Conservation (phyloP, 495 filamentous ascomycete genomes). For the Aspergillus nanangensis region DNA sequence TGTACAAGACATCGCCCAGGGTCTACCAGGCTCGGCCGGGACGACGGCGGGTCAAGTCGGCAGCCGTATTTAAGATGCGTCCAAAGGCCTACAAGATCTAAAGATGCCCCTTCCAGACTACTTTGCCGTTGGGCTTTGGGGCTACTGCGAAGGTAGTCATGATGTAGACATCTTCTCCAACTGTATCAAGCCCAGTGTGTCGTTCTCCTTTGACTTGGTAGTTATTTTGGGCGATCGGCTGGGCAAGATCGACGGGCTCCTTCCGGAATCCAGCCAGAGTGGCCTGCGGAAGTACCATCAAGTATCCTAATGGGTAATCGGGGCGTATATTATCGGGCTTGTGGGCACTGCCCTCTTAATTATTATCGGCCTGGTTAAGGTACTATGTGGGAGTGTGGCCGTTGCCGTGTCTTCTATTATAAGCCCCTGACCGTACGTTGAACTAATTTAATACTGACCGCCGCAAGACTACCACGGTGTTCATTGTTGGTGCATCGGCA, state of each 20-base stretch:
- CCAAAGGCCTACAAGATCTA: not conserved
- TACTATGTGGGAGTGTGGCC: not conserved
- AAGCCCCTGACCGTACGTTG: conserved; percentile 1
- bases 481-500: conserved; percentile 1
- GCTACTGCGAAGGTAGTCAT: not conserved
- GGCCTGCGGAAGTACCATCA: conserved; percentile 1
- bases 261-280: not conserved
- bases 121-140: not conserved
- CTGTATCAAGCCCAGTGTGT: not conserved
- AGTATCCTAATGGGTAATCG: conserved; percentile 1
- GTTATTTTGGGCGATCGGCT: conserved; percentile 1
- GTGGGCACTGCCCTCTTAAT: not conserved
- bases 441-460: not conserved
- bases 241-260: not conserved
- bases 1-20: not conserved
- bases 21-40: not conserved
- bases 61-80: not conserved
- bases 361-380: conserved; percentile 1
- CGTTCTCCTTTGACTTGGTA: not conserved
- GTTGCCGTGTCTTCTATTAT: conserved; percentile 1
- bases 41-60: not conserved
- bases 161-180: not conserved
- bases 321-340: conserved; percentile 1
- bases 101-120: not conserved
- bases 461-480: not conserved